Conservation (phyloP, 805 yeast genomes). For the Candida xiaguanensis region DNA sequence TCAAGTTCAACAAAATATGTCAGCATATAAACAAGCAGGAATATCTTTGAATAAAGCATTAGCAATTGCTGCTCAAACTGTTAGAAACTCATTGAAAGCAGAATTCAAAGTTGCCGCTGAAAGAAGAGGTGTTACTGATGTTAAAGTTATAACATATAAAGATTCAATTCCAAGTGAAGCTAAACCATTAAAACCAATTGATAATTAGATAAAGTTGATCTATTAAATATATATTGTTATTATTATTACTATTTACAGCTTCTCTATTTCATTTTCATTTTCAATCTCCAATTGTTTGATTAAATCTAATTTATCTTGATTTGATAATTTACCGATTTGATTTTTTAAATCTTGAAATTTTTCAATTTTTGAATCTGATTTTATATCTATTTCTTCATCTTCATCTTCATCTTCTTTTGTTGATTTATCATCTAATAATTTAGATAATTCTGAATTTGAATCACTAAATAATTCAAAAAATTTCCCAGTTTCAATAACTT, state of each 20-base stretch:
- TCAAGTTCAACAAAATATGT: conserved; percentile 30
- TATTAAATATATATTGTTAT: conserved; percentile 3
- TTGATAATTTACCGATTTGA: conserved; percentile 35
- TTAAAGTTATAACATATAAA: conserved; percentile 64
- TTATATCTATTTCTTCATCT: conserved; percentile 18
- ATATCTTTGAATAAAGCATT: conserved; percentile 77
- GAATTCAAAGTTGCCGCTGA: conserved; percentile 72
- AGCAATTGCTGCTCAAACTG: conserved; percentile 84
- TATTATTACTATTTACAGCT: conserved; percentile 1
- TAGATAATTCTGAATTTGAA: conserved; percentile 39
- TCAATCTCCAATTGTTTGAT: conserved; percentile 19
- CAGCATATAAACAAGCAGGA: conserved; percentile 49
- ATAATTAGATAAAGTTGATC: conserved; percentile 12
- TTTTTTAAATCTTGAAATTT: conserved; percentile 15
- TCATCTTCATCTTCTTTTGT: conserved; percentile 22
- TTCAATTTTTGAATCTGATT: conserved; percentile 9
- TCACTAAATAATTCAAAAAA: conserved; percentile 39
- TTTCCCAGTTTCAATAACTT: conserved; percentile 38
- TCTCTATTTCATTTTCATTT: conserved; percentile 3
- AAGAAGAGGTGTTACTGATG: conserved; percentile 72
- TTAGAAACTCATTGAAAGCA: conserved; percentile 84
- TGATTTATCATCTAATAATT: conserved; percentile 27
- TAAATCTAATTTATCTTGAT: conserved; percentile 27
- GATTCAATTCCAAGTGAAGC: conserved; percentile 56
- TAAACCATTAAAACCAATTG: conserved; percentile 28